Conservation (phyloP, 345 rosid genomes). For the Litchi chinensis region DNA sequence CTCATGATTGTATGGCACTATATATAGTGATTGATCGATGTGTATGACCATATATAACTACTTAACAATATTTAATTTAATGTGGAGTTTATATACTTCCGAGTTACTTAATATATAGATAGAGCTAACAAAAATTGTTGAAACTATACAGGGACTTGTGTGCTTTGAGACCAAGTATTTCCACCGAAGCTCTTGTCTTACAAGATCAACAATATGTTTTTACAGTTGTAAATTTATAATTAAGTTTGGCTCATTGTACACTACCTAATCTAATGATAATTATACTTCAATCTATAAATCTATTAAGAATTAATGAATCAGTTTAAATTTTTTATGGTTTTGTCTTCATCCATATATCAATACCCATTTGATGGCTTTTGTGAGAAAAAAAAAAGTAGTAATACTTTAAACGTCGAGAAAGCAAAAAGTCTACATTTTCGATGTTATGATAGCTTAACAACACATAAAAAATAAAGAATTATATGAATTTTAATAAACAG, state of each 20-base stretch:
- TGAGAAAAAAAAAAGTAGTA: too few relatives aligned
- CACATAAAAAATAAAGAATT: too few relatives aligned
- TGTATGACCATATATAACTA: not conserved
- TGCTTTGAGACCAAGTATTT: constrained; percentile 49
- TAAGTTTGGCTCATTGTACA: not conserved
- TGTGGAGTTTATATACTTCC: constrained; percentile 43
- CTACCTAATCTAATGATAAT: not conserved
- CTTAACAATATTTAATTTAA: not conserved
- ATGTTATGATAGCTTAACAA: too few relatives aligned
- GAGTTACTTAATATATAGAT: constrained; percentile 57
- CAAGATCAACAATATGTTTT: not conserved
- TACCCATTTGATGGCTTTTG: too few relatives aligned
- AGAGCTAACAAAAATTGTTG: constrained; percentile 4
- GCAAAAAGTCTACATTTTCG: too few relatives aligned
- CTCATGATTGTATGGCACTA: not conserved
- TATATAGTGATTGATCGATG: constrained; percentile 31
- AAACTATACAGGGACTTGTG: constrained; percentile 13
- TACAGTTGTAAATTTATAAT: not conserved
- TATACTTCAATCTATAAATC: not conserved
- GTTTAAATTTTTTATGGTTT: too few relatives aligned
- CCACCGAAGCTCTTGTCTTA: constrained; percentile 31
- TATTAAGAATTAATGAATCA: too few relatives aligned
- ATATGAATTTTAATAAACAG: not conserved
- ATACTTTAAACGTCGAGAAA: too few relatives aligned
- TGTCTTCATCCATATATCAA: too few relatives aligned